A percentile compares a stretch with the other conserved stretches of the same genome.
Evolutionary conservation across 768 basidiomycete genomes (phyloP).

Genomic region (Agrocybe pediades): DNA sequence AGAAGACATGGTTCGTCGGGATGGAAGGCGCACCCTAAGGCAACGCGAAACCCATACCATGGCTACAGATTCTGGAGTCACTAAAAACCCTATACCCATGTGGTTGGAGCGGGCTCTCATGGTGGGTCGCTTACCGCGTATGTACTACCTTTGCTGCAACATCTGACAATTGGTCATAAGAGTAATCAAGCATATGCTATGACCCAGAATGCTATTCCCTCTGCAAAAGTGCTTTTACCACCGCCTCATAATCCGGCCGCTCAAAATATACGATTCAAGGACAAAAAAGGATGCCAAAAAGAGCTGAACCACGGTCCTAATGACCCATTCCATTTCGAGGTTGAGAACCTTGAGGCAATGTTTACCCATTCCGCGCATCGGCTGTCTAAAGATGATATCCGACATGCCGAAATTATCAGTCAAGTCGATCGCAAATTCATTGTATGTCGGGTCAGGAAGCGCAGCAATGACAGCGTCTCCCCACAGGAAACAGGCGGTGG

Average conservation of each 20-base stretch:
- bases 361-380: slow-evolving; percentile 17
- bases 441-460: slow-evolving; percentile 56
- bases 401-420: slow-evolving; percentile 59
- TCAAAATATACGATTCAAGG: slow-evolving; percentile 6
- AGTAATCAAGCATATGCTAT: slow-evolving; percentile 57
- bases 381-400: slow-evolving; percentile 49
- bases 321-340: slow-evolving; percentile 12
- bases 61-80: slow-evolving; percentile 6
- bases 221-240: slow-evolving; percentile 23
- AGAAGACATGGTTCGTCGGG: not conserved
- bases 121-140: slow-evolving; percentile 35
- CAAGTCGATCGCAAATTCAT: slow-evolving; percentile 95
- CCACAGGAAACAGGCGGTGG: slow-evolving; percentile 5
- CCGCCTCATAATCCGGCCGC: slow-evolving; percentile 9
- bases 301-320: slow-evolving; percentile 7
- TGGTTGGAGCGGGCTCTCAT: slow-evolving; percentile 69
- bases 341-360: slow-evolving; percentile 10
- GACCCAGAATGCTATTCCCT: slow-evolving; percentile 49
- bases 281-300: slow-evolving; percentile 14
- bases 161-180: slow-evolving; percentile 32
- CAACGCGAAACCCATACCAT: slow-evolving; percentile 21
- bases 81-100: slow-evolving; percentile 40
- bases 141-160: slow-evolving; percentile 2
- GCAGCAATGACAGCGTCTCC: slow-evolving; percentile 4
- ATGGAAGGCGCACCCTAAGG: slow-evolving; percentile 27